A percentile compares a stretch with the other conserved stretches of the same genome.
Evolutionary conservation across 768 basidiomycete species (phyloP).

Genomic region (Brasilioporus rufonigricans): DNA sequence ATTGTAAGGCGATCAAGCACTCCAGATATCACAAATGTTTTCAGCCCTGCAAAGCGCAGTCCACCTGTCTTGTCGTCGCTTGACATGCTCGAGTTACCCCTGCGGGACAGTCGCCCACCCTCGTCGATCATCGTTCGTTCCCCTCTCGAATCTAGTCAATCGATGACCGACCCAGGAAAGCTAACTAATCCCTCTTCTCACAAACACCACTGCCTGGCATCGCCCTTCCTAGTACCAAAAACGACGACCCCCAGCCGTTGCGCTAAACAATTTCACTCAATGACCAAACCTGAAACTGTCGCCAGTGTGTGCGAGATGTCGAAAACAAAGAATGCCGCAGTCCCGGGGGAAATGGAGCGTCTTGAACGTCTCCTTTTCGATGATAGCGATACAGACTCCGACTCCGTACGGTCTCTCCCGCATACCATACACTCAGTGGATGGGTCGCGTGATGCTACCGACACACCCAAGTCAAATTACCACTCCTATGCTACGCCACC

Average conservation of each 20-base stretch:
- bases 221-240: conserved; percentile 13
- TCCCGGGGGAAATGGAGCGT: background rate
- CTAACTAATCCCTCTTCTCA: background rate
- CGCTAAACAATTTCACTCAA: background rate
- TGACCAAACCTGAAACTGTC: background rate
- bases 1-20: background rate
- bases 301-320: background rate
- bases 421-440: background rate
- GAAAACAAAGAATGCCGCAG: background rate
- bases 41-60: background rate
- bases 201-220: conserved; percentile 10
- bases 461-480: conserved; percentile 3
- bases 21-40: background rate
- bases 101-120: conserved; percentile 11
- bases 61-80: conserved; percentile 6
- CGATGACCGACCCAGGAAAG: background rate
- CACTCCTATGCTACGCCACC: conserved; percentile 1
- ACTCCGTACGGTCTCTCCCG: background rate
- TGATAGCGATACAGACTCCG: background rate
- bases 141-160: conserved; percentile 7
- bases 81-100: conserved; percentile 14
- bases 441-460: background rate
- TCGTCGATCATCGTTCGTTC: conserved; percentile 26
- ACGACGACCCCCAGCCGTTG: background rate
- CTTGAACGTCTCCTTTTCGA: background rate